These are phyloP conservation scores for Blastobotrys elegans DNA, from an alignment of 1,139 yeast species.

Conservation along the genomic window DNA sequence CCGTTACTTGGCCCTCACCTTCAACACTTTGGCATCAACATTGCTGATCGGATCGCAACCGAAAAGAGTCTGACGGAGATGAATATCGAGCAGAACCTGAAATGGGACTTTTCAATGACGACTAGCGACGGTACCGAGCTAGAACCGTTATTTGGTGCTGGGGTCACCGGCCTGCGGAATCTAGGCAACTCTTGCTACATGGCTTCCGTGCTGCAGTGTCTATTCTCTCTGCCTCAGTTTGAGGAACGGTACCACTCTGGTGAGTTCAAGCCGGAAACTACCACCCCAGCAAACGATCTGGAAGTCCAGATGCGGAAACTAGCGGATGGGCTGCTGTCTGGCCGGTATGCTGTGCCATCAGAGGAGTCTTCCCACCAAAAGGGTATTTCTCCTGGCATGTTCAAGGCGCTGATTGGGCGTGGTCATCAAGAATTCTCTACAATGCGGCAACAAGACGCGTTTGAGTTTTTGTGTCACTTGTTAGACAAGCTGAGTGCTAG, in stretches of 20 bases:
- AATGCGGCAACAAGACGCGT: slow-evolving; percentile 91
- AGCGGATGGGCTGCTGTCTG: slow-evolving; percentile 73
- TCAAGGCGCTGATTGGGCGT: slow-evolving; percentile 71
- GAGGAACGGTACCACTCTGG: slow-evolving; percentile 27
- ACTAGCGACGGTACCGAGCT: slow-evolving; percentile 65
- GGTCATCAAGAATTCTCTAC: slow-evolving; percentile 80
- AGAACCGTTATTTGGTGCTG: slow-evolving; percentile 60
- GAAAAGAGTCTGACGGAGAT: slow-evolving; percentile 85
- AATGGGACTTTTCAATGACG: slow-evolving; percentile 87
- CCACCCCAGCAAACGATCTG: slow-evolving; percentile 61
- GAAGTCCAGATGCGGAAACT: slow-evolving; percentile 69
- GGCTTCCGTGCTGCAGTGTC: slow-evolving; percentile 72
- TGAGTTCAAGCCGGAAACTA: slow-evolving; percentile 20
- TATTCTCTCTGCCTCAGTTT: slow-evolving; percentile 46
- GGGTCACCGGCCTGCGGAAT: slow-evolving; percentile 76
- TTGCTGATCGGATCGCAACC: slow-evolving; percentile 53
- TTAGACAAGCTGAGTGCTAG: slow-evolving; percentile 54
- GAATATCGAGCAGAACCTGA: slow-evolving; percentile 85
- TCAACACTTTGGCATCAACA: slow-evolving; percentile 62
- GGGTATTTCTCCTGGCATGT: slow-evolving; percentile 73
- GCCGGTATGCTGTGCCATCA: slow-evolving; percentile 58
- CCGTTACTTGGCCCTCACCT: slow-evolving; percentile 52
- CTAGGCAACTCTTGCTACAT: slow-evolving; percentile 91
- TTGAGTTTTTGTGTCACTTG: slow-evolving; percentile 74
- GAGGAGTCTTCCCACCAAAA: slow-evolving; percentile 45